Conservation (phyloP, 192 early-diverging fungal genomes). For the Lobulomyces angularis region DNA sequence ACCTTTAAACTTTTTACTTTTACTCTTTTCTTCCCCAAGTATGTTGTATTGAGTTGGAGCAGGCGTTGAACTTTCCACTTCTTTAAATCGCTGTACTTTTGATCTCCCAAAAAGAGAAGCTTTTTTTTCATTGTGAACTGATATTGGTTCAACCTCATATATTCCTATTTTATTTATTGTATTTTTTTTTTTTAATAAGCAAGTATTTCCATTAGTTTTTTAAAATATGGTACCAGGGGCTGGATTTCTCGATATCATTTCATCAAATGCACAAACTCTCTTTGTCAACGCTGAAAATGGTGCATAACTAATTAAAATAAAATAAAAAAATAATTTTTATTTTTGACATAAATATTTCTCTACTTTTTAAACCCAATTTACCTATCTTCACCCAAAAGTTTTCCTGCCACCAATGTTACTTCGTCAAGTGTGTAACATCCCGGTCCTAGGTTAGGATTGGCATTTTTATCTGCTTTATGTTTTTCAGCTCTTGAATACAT, state of each 20-base stretch:
- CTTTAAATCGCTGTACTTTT: slow-evolving; percentile 20
- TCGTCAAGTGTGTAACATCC: slow-evolving; percentile 38
- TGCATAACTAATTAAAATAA: slow-evolving; percentile 24
- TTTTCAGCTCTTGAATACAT: slow-evolving; percentile 39
- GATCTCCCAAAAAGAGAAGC: slow-evolving; percentile 34
- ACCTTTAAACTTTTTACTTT: too few species aligned
- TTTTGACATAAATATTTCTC: too few species aligned
- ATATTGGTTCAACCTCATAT: slow-evolving; percentile 21
- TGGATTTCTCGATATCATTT: slow-evolving; percentile 21
- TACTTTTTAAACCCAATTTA: too few species aligned
- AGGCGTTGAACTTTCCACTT: slow-evolving; percentile 13
- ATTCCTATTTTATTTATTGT: too few species aligned
- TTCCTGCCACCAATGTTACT: slow-evolving; percentile 23
- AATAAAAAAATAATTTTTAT: too few species aligned
- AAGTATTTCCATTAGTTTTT: too few species aligned
- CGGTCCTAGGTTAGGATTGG: slow-evolving; percentile 39
- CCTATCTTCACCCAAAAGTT: slow-evolving; percentile 28
- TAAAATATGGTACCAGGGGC: slow-evolving; percentile 33
- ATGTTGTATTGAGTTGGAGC: slow-evolving; percentile 17
- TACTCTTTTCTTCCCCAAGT: slow-evolving; percentile 12
- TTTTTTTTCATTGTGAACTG: slow-evolving; percentile 21
- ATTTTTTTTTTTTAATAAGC: too few species aligned
- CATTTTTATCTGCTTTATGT: slow-evolving; percentile 30
- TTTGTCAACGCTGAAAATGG: slow-evolving; percentile 37
- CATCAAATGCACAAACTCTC: slow-evolving; percentile 31